Base-by-base conservation (phyloP, 345 rosid genomes). In the Eutrema heterophyllum region DNA sequence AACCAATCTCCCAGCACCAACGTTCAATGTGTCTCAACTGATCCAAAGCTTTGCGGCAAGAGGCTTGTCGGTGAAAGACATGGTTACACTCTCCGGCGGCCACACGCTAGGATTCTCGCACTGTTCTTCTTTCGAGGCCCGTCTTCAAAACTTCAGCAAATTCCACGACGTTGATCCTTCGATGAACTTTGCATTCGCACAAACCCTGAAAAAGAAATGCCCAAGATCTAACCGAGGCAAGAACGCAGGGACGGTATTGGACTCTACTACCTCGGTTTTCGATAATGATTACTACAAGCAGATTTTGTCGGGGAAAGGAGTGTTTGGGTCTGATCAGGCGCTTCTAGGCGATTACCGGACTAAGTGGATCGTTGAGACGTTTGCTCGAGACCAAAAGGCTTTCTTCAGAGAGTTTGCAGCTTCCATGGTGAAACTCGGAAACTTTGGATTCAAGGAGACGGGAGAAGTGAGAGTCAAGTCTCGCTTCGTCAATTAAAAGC, bases 1-100 rank as follows among this genome's bases (percentile, higher is more conserved):
- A 2, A 40, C 71, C 18, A 86, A 80, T 73, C 79, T 93, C 70
- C 97, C 97, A 48, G 85, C 86, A 21, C 97, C 98, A 74, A 84
- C 84, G 13, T 86, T 86, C 82, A 87, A 88, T 18, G 88, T 72
- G 4, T 67, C 89, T 1, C 93, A 83, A 69, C 86, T 93, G 55
- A 85, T 86, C 64, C 91, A 86, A 70, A 87, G 90, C 83, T 93
- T 90, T 65, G 85, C 79, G 3, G 41, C 74, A 43, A 84, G 88
- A 83, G 88, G 97, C 40, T 78, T 93, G 59, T 86, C 84, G 5
- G 78, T 88, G 16, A 76, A 88, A 77, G 97, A 93, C 79, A 75
- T 90, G 84, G 98, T 90, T 48, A 88, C 89, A 32, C 83, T 90
- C 21, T 93, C 98, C 0, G 97, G 98, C 1, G 93, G 89, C 38